These are phyloP conservation scores for Globisporangium takayamanum DNA, from an alignment of 352 stramenopile species.

Conservation along the genomic window DNA sequence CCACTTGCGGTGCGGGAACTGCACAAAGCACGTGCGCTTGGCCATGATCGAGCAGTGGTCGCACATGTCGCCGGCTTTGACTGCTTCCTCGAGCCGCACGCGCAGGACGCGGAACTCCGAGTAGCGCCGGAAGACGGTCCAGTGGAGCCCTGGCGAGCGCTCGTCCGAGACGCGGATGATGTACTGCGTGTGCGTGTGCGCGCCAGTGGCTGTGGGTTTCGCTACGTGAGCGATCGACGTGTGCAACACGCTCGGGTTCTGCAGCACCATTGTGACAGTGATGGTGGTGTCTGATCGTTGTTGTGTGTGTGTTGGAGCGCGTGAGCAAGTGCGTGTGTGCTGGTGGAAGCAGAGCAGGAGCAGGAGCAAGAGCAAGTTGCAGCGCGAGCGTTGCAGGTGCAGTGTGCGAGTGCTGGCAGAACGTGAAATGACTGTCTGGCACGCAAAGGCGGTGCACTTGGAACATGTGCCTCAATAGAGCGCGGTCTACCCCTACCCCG, in stretches of 20 bases:
- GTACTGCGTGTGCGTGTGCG: slow-evolving; percentile 79
- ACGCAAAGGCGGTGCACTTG: neutral
- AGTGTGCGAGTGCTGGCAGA: neutral
- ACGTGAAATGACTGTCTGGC: neutral
- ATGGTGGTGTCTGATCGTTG: neutral
- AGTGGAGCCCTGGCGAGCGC: slow-evolving; percentile 57
- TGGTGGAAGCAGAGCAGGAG: neutral
- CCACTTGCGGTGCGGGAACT: slow-evolving; percentile 69
- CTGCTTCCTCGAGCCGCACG: slow-evolving; percentile 49
- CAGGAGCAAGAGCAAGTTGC: neutral
- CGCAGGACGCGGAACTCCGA: slow-evolving; percentile 80
- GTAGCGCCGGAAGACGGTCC: slow-evolving; percentile 81
- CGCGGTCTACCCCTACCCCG: neutral
- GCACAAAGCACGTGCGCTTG: slow-evolving; percentile 75
- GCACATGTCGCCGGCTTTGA: slow-evolving; percentile 68
- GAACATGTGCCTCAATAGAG: neutral
- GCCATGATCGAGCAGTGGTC: slow-evolving; percentile 68
- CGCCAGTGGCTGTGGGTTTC: slow-evolving; percentile 44
- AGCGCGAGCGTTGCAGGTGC: neutral
- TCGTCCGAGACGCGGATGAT: slow-evolving; percentile 81
- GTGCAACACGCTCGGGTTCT: slow-evolving; percentile 51
- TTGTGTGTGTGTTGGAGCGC: neutral
- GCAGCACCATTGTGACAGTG: slow-evolving; percentile 10
- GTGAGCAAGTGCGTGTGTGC: neutral
- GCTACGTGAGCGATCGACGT: slow-evolving; percentile 75